Evolutionary conservation across 495 filamentous ascomycete species (phyloP), one percentile per base, ranked within the genome.

Genomic region (Xylaria nigripes): DNA sequence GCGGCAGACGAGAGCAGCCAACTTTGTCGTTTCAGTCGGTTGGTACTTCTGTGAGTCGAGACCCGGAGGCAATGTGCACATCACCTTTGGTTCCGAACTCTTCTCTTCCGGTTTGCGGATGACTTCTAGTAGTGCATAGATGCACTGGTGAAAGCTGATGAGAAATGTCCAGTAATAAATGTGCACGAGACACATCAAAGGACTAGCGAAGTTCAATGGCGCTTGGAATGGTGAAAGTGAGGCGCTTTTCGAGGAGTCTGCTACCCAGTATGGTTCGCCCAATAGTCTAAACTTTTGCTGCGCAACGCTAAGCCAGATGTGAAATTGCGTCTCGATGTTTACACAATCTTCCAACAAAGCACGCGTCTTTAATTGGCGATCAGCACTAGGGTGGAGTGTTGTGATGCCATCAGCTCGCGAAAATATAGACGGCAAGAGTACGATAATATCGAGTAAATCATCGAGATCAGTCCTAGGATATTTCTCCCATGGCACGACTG

Each of bases 401-500:
- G 61, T 38, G 46, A 72, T 65, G 16, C 57, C 61, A 45, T 73
- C 72, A 0, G 65, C 61, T 15, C 67, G 68, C 13, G 61, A 59
- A 43, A 68, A 65, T 38, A 74, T 58, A 6, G 64, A 57, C 1
- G 74, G 73, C 6, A 77, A 50, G 1, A 68, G 56, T 24, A 66
- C 62, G 21, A 71, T 58, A 47, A 68, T 65, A 53, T 76, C 73
- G 52, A 77, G 59, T 15, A 77, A 64, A 19, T 60, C 59, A 54
- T 77, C 74, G 27, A 77, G 60, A 43, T 60, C 40, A 25, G 72
- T 71, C 46, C 73, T 69, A 24, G 69, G 71, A 41, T 77, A 72
- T 10, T 57, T 45, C 45, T 73, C 70, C 62, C 68, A 76, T 2
- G 74, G 74, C 6, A 68, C 64, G 0, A 70, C 68, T 1, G 62